phyloP scores from a whole-genome alignment of 768 basidiomycete species.

The Trametes sanguinea region DNA sequence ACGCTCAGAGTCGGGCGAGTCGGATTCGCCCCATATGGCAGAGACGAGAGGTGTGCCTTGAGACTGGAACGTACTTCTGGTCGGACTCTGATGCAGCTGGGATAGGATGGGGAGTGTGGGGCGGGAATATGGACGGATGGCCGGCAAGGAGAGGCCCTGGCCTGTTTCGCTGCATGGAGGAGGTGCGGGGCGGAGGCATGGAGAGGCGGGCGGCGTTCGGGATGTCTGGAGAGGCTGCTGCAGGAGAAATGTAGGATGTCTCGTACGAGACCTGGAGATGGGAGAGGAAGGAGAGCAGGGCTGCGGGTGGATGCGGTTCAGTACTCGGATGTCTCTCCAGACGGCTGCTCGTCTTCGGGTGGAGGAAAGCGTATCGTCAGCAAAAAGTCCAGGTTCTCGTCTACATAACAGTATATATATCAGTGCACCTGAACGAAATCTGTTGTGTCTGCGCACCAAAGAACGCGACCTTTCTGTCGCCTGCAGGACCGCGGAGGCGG shows the following conservation, averaged over 20 bases:
- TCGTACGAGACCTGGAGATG: conserved; percentile 80
- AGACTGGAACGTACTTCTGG: conserved; percentile 69
- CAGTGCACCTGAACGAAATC: no score
- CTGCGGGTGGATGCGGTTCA: conserved; percentile 31
- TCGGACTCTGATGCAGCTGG: conserved; percentile 75
- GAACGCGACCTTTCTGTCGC: conserved; percentile 68
- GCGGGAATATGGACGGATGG: conserved; percentile 69
- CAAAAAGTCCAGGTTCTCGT: conserved; percentile 39
- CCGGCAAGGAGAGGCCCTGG: conserved; percentile 38
- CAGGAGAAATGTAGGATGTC: conserved; percentile 72
- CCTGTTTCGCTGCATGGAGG: conserved; percentile 45
- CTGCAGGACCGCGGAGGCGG: conserved; percentile 41
- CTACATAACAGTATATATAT: conserved; percentile 20
- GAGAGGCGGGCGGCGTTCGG: conserved; percentile 32
- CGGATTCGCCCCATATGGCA: conserved; percentile 71
- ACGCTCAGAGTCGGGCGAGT: conserved; percentile 42
- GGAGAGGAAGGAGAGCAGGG: conserved; percentile 59
- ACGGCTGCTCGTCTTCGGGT: conserved; percentile 35
- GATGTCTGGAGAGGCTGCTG: conserved; percentile 33
- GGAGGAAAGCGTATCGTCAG: conserved; percentile 35
- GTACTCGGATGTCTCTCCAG: conserved; percentile 29
- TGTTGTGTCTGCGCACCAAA: conserved; percentile 53
- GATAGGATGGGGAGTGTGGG: conserved; percentile 81
- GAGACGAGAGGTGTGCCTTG: conserved; percentile 77
- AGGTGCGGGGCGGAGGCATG: conserved; percentile 53